Evolutionary conservation across 371 early-diverging fungal species (phyloP), one percentile per base, ranked within the genome.

Genomic region (Catenaria anguillulae): DNA sequence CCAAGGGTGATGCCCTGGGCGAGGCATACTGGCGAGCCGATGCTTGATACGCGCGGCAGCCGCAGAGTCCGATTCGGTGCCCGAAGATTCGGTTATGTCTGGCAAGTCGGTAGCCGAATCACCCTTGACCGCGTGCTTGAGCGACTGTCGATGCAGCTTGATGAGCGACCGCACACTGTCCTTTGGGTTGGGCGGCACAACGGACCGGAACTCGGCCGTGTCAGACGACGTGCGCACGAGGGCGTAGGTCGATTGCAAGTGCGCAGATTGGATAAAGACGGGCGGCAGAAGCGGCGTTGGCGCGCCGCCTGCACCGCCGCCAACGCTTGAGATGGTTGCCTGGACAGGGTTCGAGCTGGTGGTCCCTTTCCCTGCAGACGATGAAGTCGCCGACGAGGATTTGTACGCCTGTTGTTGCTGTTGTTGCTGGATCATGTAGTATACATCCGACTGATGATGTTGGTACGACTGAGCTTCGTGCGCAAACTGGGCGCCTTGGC

Each of bases 241-340:
- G 29, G 52, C 52, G 29, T 50, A 50, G 52, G 8, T 29, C 29
- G 21, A 8, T 15, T 26, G 52, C 29, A 50, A 19, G 29, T 8
- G 29, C 1, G 52, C 52, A 10, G 29, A 24, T 8, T 29, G 26
- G 52, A 50, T 29, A 10, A 50, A 50, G 29, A 50, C 52, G 52
- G 52, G 29, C 52, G 52, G 52, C 29, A 50, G 26, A 8, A 50
- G 40, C 40, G 40, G 40, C 40, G 40, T 24, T 15, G 45, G 24
- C 70, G 68, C 29, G 52, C 65, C 31, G 67, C 33, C 8, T 73
- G 70, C 63, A 70, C 70, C 62, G n/a, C n/a, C n/a, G n/a, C n/a
- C n/a, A n/a, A n/a, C n/a, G n/a, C n/a, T n/a, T n/a, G n/a, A n/a
- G n/a, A n/a, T n/a, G n/a, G n/a, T n/a, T n/a, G n/a, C n/a, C n/a